phyloP scores from a whole-genome alignment of 2,329 filamentous ascomycete genomes.

The Sordariomycetes sp. region DNA sequence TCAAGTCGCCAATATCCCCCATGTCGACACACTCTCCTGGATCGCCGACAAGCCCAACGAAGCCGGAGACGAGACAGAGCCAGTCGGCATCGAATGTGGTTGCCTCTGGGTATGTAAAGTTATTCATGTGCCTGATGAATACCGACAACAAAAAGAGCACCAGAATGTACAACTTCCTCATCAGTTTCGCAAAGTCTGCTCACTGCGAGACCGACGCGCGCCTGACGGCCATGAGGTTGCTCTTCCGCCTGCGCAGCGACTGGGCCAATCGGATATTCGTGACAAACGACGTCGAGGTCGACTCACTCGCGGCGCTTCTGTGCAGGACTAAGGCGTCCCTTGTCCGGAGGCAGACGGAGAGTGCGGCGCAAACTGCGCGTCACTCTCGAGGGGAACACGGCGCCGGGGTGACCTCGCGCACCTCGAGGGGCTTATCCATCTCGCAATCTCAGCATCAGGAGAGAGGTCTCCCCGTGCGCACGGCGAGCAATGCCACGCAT shows the following conservation, averaged over 20 bases:
- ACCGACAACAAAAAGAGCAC: slow-evolving; percentile 50
- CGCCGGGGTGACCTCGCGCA: slow-evolving; percentile 16
- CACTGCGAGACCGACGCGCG: slow-evolving; percentile 55
- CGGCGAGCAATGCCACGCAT: slow-evolving; percentile 24
- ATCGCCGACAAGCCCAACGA: slow-evolving; percentile 10
- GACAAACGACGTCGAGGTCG: slow-evolving; percentile 55
- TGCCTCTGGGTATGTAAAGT: slow-evolving; percentile 54
- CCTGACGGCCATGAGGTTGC: slow-evolving; percentile 59
- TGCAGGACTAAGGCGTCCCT: slow-evolving; percentile 47
- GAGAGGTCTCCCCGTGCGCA: slow-evolving; percentile 24
- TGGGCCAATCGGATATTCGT: slow-evolving; percentile 66
- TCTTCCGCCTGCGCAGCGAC: slow-evolving; percentile 76
- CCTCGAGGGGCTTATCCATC: slow-evolving; percentile 38
- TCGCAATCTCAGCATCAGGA: slow-evolving; percentile 31
- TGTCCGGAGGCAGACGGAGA: slow-evolving; percentile 34
- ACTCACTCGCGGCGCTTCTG: slow-evolving; percentile 58
- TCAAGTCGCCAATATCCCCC: slow-evolving; percentile 23
- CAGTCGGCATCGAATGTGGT: slow-evolving; percentile 57
- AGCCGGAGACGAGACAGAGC: not conserved
- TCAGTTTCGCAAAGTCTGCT: slow-evolving; percentile 47
- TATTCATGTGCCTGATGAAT: slow-evolving; percentile 65
- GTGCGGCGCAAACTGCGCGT: slow-evolving; percentile 14
- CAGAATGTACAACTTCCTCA: slow-evolving; percentile 46
- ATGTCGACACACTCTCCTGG: slow-evolving; percentile 10
- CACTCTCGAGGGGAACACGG: slow-evolving; percentile 1